Evolutionary conservation across 73 alveolate species (phyloP).

Genomic region (Urostyla sp.): DNA sequence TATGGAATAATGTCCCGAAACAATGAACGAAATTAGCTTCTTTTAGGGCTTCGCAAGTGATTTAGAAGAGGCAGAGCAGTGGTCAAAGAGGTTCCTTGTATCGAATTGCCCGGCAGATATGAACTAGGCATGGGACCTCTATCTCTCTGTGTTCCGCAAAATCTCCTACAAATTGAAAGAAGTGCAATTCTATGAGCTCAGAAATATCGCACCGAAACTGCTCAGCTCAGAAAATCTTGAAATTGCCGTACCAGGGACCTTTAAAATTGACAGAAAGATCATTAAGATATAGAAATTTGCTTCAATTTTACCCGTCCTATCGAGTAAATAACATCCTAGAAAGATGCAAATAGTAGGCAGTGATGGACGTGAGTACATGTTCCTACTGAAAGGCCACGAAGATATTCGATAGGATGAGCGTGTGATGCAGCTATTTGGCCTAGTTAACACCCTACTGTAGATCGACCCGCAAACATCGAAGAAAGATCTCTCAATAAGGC

Average conservation of each 20-base stretch:
- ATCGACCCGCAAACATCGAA: constrained; percentile 91
- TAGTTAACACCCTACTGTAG: constrained; percentile 94
- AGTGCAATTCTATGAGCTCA: constrained; percentile 69
- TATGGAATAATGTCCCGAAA: constrained; percentile 88
- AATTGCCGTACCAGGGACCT: constrained; percentile 91
- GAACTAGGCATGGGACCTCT: constrained; percentile 94
- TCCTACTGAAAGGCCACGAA: constrained; percentile 97
- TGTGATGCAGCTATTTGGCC: constrained; percentile 97
- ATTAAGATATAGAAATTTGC: constrained; percentile 85
- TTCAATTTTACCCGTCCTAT: constrained; percentile 85
- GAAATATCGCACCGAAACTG: constrained; percentile 81
- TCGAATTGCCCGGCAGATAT: constrained; percentile 75
- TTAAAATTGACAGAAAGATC: constrained; percentile 78
- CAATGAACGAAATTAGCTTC: constrained; percentile 95
- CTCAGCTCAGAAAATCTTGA: constrained; percentile 78
- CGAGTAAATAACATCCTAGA: constrained; percentile 97
- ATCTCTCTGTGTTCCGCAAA: constrained; percentile 81
- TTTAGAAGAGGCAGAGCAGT: constrained; percentile 91
- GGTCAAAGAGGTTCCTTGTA: constrained; percentile 68
- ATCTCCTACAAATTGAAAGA: constrained; percentile 74
- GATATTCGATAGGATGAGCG: constrained; percentile 98
- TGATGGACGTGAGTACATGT: constrained; percentile 95
- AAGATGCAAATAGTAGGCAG: constrained; percentile 90
- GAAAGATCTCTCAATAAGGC: constrained; percentile 89
- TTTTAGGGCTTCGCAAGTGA: constrained; percentile 91